Percentiles rank a stretch among this genome's conserved stretches.
Evolutionary conservation across 805 yeast species (phyloP).

Genomic region (Tetrapisispora fleetii): DNA sequence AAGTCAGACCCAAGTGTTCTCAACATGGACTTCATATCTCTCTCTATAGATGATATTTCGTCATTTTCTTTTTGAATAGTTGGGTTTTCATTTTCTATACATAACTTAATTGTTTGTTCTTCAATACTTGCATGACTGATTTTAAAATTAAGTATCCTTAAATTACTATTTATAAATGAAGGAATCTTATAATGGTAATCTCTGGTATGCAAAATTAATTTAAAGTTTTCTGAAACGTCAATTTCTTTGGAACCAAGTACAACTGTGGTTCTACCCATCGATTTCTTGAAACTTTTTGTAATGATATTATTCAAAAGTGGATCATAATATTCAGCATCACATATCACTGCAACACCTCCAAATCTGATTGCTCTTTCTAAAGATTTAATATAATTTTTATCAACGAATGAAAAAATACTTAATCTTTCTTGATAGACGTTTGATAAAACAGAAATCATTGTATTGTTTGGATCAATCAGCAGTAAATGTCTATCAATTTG

Average conservation of each 20-base stretch:
- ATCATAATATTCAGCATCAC: constrained; percentile 74
- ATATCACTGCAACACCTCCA: constrained; percentile 65
- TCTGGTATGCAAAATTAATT: constrained; percentile 48
- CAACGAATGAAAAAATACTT: constrained; percentile 59
- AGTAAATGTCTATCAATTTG: constrained; percentile 37
- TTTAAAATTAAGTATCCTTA: constrained; percentile 58
- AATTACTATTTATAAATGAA: constrained; percentile 51
- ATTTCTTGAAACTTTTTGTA: constrained; percentile 43
- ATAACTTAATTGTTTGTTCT: constrained; percentile 47
- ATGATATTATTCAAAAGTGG: constrained; percentile 61
- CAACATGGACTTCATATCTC: constrained; percentile 48
- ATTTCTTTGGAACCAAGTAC: constrained; percentile 52
- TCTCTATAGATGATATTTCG: constrained; percentile 44
- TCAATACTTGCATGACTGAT: constrained; percentile 61
- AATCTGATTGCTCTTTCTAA: constrained; percentile 75
- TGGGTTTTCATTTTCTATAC: constrained; percentile 50
- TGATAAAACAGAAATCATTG: constrained; percentile 35
- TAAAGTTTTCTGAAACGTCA: constrained; percentile 59
- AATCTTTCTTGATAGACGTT: constrained; percentile 28
- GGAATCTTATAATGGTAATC: constrained; percentile 41
- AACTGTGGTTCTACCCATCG: constrained; percentile 64
- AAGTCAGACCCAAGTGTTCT: constrained; percentile 49
- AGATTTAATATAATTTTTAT: constrained; percentile 52
- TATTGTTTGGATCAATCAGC: constrained; percentile 64
- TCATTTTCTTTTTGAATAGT: constrained; percentile 51